Percentiles rank a stretch among this genome's conserved stretches.
phyloP scores from a whole-genome alignment of 2,329 filamentous ascomycete genomes.

The Nigrospora oryzae region DNA sequence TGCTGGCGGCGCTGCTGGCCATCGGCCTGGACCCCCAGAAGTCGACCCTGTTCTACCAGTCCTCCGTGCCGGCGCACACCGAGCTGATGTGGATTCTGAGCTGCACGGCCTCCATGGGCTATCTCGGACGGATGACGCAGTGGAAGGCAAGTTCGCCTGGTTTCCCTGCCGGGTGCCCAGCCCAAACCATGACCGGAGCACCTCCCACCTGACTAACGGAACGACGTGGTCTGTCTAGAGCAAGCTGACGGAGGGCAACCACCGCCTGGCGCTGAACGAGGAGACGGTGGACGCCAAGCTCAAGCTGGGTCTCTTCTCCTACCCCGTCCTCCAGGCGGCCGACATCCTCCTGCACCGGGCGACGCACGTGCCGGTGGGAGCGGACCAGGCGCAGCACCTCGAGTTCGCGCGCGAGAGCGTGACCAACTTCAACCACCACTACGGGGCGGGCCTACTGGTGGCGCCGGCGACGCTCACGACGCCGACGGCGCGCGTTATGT shows the following conservation, averaged over 20 bases:
- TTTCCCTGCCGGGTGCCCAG: not conserved
- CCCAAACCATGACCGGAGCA: not conserved
- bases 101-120: slow-evolving; percentile 84
- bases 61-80: slow-evolving; percentile 65
- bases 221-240: slow-evolving; percentile 37
- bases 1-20: slow-evolving; percentile 72
- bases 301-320: slow-evolving; percentile 88
- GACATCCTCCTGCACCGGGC: slow-evolving; percentile 87
- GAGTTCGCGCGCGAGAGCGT: slow-evolving; percentile 86
- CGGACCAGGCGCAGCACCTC: slow-evolving; percentile 88
- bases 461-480: slow-evolving; percentile 64
- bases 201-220: not conserved
- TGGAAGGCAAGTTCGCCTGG: slow-evolving; percentile 65
- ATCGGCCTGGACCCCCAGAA: slow-evolving; percentile 74
- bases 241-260: slow-evolving; percentile 59
- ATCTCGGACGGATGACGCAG: slow-evolving; percentile 97
- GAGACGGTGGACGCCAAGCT: slow-evolving; percentile 44
- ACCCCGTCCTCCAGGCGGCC: slow-evolving; percentile 90
- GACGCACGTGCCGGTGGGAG: slow-evolving; percentile 93
- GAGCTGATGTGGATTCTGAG: slow-evolving; percentile 97
- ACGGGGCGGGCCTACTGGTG: slow-evolving; percentile 51
- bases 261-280: slow-evolving; percentile 49
- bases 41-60: slow-evolving; percentile 77
- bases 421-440: slow-evolving; percentile 75
- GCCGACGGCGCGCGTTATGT: slow-evolving; percentile 84